Percentiles rank a stretch among this genome's conserved stretches.
These are phyloP conservation scores for Metschnikowia borealis DNA, from an alignment of 805 yeast species.

Conservation along the genomic window DNA sequence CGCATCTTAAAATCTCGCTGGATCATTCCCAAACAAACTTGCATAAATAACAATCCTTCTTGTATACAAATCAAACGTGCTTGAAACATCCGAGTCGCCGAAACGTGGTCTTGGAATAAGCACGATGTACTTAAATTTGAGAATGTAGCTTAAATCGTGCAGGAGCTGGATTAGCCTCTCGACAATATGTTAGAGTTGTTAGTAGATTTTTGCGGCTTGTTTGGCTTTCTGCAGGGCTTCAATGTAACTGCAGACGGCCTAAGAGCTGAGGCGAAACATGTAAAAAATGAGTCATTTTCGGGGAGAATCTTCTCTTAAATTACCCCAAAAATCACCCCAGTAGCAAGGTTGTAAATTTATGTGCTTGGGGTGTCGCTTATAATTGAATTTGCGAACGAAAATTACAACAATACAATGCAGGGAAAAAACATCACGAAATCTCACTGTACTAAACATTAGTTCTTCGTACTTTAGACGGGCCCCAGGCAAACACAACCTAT, in stretches of 20 bases:
- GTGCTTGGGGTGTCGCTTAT: neutral
- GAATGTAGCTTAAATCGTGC: too few species aligned
- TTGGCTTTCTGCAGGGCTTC: neutral
- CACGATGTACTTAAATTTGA: too few species aligned
- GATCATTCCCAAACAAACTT: too few species aligned
- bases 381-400: slow-evolving; percentile 4
- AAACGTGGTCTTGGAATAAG: too few species aligned
- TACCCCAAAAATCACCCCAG: neutral
- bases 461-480: neutral
- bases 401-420: slow-evolving; percentile 4
- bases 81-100: too few species aligned
- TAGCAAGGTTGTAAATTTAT: neutral
- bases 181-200: neutral
- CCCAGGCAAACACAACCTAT: neutral
- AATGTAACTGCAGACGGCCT: neutral
- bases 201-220: neutral
- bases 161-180: too few species aligned
- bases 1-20: too few species aligned
- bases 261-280: neutral
- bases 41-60: too few species aligned
- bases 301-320: neutral
- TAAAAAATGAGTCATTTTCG: neutral
- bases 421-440: slow-evolving; percentile 5
- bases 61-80: too few species aligned
- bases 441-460: neutral